phyloP scores from a whole-genome alignment of 2,329 filamentous ascomycete species.

The Apiospora arundinis region DNA sequence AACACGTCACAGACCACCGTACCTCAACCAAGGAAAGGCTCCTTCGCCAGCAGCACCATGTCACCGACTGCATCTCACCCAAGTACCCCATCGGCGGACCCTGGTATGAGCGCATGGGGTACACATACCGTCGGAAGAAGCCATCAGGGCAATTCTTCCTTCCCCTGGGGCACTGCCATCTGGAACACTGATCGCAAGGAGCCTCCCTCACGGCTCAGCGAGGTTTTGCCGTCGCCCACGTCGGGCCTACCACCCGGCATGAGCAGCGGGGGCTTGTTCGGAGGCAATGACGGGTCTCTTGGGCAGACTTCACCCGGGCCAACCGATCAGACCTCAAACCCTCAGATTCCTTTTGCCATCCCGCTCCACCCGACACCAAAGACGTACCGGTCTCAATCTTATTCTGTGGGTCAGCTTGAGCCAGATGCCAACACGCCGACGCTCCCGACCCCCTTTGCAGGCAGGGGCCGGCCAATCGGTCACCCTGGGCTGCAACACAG shows the following conservation, averaged over 20 bases:
- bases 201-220: slow-evolving; percentile 73
- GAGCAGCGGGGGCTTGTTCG: slow-evolving; percentile 53
- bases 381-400: slow-evolving; percentile 93
- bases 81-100: slow-evolving; percentile 76
- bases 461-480: slow-evolving; percentile 58
- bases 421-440: slow-evolving; percentile 60
- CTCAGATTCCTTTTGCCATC: slow-evolving; percentile 84
- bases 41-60: slow-evolving; percentile 78
- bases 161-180: slow-evolving; percentile 80
- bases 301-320: slow-evolving; percentile 58
- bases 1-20: slow-evolving; percentile 71
- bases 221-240: slow-evolving; percentile 78
- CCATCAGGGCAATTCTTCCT: slow-evolving; percentile 55
- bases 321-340: slow-evolving; percentile 59
- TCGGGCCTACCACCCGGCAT: slow-evolving; percentile 58
- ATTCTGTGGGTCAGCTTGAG: slow-evolving; percentile 91
- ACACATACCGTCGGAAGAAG: slow-evolving; percentile 55
- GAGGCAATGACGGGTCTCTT: slow-evolving; percentile 50
- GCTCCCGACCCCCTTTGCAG: slow-evolving; percentile 55
- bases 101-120: slow-evolving; percentile 59
- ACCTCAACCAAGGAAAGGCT: slow-evolving; percentile 73
- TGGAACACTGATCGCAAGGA: slow-evolving; percentile 84
- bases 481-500: slow-evolving; percentile 79
- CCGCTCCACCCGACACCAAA: slow-evolving; percentile 90
- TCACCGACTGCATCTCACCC: slow-evolving; percentile 83